Base-by-base conservation (phyloP, 306 rosid species). In the Senna tora region DNA sequence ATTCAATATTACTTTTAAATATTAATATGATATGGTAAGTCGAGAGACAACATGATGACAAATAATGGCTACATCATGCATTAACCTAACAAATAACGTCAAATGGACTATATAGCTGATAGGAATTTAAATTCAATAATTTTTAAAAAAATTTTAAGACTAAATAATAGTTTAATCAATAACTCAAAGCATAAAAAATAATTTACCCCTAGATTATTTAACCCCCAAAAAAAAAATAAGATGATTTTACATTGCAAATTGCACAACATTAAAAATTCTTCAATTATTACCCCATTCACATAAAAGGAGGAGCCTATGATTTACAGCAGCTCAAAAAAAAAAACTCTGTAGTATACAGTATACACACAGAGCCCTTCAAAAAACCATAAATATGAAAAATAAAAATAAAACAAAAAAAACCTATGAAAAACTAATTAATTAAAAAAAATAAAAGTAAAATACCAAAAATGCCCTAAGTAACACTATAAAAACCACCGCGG, bases 291-390 rank as follows among this genome's bases (percentile, higher is more conserved):
- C 30, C 73, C 2, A 76, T 67, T 60, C n/a, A 32, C 43, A 79
- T 36, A 74, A 19, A 36, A 41, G 53, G 16, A 43, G 16, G 20
- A 77, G 76, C 69, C 67, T 77, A 72, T 67, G 75, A 83, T 83
- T 83, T 76, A 83, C 84, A 75, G 73, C 68, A 76, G 47, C 67
- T 41, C 74, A 55, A 67, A 83, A 65, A 67, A 83, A 65, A 75
- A 79, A 65, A 57, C 66, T 36, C 77, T 38, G 43, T 28, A 2
- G 38, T 55, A 16, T 34, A 34, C 45, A 3, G 2, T 6, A 3
- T 33, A 36, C 39, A 36, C 5, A 10, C 67, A 78, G 39, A 47
- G 25, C 47, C 74, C 71, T 67, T 71, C 47, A 65, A 79, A 78
- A 73, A 76, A 38, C n/a, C 49, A 61, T 9, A 36, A 32, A 15